These are phyloP conservation scores for Diaporthe australafricana DNA, from an alignment of 2,329 filamentous ascomycete species.

Conservation along the genomic window DNA sequence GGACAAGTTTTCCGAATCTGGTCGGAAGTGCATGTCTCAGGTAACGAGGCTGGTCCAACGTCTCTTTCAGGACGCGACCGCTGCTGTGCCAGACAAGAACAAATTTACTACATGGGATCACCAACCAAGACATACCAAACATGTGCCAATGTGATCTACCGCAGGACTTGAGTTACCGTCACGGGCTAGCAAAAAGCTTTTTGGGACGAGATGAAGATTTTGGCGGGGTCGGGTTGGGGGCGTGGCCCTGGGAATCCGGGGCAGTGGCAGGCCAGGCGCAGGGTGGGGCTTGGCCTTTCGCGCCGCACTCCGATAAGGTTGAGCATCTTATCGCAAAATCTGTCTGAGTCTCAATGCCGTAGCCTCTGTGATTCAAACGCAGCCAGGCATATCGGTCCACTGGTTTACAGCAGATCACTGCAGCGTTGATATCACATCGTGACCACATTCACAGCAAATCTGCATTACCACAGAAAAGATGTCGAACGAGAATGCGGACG, in stretches of 20 bases:
- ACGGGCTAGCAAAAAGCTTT: conserved; percentile 12
- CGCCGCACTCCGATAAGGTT: conserved; percentile 25
- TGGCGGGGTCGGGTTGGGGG: conserved; percentile 8
- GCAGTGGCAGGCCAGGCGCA: not conserved
- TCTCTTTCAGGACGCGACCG: conserved; percentile 4
- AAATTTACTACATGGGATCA: not conserved
- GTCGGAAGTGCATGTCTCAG: conserved; percentile 18
- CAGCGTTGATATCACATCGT: not conserved
- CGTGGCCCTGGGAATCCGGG: conserved; percentile 8
- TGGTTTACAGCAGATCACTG: not conserved
- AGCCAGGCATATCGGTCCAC: conserved; percentile 9
- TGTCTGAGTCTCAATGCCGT: conserved; percentile 24
- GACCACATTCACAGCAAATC: not conserved
- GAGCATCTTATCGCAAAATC: conserved; percentile 37
- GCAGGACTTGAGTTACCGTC: not conserved
- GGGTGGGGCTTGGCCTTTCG: conserved; percentile 10
- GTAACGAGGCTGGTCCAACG: conserved; percentile 9
- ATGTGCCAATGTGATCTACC: conserved; percentile 5
- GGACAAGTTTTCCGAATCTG: conserved; percentile 5
- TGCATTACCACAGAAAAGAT: conserved; percentile 19
- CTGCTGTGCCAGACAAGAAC: not conserved
- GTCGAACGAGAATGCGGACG: conserved; percentile 40
- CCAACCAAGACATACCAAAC: conserved; percentile 17
- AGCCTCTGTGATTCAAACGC: conserved; percentile 5
- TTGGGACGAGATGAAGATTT: conserved; percentile 19